Evolutionary conservation across 2,329 filamentous ascomycete genomes (phyloP).

Genomic region (Ascochyta fabae): DNA sequence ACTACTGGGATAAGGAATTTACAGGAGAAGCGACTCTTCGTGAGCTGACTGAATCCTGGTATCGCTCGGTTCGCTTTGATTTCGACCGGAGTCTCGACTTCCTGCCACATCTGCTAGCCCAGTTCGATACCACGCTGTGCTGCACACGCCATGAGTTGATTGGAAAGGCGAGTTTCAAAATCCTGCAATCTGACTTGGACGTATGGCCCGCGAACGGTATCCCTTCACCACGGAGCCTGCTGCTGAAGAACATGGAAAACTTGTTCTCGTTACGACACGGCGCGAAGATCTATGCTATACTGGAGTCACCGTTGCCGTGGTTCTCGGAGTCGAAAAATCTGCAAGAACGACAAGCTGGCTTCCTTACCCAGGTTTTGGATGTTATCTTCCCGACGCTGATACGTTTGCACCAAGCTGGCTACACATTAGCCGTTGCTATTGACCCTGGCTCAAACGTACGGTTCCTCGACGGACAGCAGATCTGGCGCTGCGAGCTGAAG

Average conservation of each 20-base stretch:
- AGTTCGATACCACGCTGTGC: constrained; percentile 8
- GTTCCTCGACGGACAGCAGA: constrained; percentile 13
- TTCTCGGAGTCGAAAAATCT: constrained; percentile 9
- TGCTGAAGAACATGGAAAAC: constrained; percentile 16
- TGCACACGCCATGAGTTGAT: constrained; percentile 11
- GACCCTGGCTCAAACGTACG: constrained; percentile 13
- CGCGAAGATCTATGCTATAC: constrained; percentile 6
- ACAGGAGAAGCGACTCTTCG: constrained; percentile 11
- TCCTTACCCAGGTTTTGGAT: constrained; percentile 4
- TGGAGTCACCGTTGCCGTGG: constrained; percentile 10
- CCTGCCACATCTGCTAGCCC: constrained; percentile 13
- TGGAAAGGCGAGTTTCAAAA: constrained; percentile 14
- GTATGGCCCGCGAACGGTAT: constrained; percentile 11
- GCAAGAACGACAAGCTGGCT: constrained; percentile 12
- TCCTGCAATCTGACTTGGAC: constrained; percentile 12
- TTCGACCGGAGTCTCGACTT: constrained; percentile 16
- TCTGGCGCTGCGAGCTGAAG: constrained; percentile 14
- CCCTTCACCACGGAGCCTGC: constrained; percentile 6
- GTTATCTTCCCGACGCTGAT: constrained; percentile 10
- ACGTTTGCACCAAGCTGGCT: constrained; percentile 1
- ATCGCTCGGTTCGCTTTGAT: constrained; percentile 15
- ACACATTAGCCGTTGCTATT: constrained; percentile 3
- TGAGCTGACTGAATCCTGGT: constrained; percentile 15
- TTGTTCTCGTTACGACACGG: constrained; percentile 8
- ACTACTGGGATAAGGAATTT: constrained; percentile 16